These are phyloP conservation scores for Digitaria exilis DNA, from an alignment of 202 grass and related monocot species.

Conservation along the genomic window DNA sequence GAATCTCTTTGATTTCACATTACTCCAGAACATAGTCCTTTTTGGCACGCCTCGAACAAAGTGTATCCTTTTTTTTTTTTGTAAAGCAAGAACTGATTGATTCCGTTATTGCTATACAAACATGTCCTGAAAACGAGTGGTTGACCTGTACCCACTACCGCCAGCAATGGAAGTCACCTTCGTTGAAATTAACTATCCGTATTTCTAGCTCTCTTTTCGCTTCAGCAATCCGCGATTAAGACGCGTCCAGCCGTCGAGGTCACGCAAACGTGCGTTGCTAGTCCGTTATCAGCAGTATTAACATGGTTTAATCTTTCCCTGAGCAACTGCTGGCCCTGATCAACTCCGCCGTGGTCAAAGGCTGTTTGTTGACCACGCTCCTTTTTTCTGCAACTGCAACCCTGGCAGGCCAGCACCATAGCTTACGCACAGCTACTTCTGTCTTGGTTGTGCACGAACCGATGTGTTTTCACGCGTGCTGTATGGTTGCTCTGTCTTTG, in stretches of 20 bases:
- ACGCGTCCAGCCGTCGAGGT: neutral
- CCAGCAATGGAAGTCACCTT: neutral
- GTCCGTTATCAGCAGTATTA: neutral
- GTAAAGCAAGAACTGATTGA: neutral
- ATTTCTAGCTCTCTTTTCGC: neutral
- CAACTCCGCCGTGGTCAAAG: constrained; percentile 42
- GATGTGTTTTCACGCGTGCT: neutral
- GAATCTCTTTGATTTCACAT: neutral
- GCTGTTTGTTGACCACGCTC: constrained; percentile 34
- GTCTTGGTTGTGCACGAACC: neutral
- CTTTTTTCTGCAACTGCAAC: constrained; percentile 34
- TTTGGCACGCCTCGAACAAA: neutral
- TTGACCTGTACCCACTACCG: neutral
- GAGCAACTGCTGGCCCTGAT: neutral
- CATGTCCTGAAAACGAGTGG: constrained; percentile 5
- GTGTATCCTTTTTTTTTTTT: no score
- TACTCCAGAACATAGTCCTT: neutral
- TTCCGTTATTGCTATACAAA: neutral
- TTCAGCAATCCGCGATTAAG: neutral
- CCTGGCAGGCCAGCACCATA: neutral
- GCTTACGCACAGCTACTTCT: neutral
- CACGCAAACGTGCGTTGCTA: neutral
- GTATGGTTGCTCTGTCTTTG: neutral
- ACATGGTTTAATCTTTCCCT: neutral
- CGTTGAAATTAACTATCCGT: neutral